phyloP scores from a whole-genome alignment of 306 rosid genomes.

The Malus fusca region DNA sequence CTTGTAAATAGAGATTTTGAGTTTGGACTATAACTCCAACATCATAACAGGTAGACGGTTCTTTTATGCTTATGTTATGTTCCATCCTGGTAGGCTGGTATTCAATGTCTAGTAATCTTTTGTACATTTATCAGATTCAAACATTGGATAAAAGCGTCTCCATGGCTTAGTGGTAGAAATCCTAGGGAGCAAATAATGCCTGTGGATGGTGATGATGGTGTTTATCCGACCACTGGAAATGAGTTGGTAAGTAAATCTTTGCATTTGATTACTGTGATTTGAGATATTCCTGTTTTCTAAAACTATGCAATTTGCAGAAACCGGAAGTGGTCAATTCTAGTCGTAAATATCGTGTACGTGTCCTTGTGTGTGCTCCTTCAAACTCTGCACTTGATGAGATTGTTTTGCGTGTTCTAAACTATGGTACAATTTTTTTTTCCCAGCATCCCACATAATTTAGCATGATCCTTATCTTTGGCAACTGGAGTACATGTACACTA shows the following conservation, averaged over 20 bases:
- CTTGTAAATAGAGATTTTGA: neutral
- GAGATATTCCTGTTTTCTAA: slow-evolving; percentile 25
- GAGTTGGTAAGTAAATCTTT: slow-evolving; percentile 38
- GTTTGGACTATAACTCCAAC: neutral
- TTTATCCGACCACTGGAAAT: slow-evolving; percentile 81
- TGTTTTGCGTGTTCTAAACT: slow-evolving; percentile 75
- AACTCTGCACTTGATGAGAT: slow-evolving; percentile 97
- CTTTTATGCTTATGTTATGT: neutral
- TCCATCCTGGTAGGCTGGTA: neutral
- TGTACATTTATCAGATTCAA: slow-evolving; percentile 37
- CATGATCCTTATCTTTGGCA: neutral
- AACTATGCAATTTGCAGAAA: slow-evolving; percentile 43
- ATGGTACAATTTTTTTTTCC: slow-evolving; percentile 39
- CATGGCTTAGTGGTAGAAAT: slow-evolving; percentile 64
- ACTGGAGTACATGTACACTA: neutral
- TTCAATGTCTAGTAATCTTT: slow-evolving; percentile 11
- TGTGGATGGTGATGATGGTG: slow-evolving; percentile 74
- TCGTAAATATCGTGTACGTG: slow-evolving; percentile 84
- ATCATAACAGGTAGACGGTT: neutral
- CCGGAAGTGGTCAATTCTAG: slow-evolving; percentile 79
- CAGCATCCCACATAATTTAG: slow-evolving; percentile 1
- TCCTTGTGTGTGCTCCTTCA: slow-evolving; percentile 90
- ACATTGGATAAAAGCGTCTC: slow-evolving; percentile 68
- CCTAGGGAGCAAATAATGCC: slow-evolving; percentile 83
- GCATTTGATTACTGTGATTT: slow-evolving; percentile 7